phyloP scores from a whole-genome alignment of 768 basidiomycete species.

The Mycena vulgaris region DNA sequence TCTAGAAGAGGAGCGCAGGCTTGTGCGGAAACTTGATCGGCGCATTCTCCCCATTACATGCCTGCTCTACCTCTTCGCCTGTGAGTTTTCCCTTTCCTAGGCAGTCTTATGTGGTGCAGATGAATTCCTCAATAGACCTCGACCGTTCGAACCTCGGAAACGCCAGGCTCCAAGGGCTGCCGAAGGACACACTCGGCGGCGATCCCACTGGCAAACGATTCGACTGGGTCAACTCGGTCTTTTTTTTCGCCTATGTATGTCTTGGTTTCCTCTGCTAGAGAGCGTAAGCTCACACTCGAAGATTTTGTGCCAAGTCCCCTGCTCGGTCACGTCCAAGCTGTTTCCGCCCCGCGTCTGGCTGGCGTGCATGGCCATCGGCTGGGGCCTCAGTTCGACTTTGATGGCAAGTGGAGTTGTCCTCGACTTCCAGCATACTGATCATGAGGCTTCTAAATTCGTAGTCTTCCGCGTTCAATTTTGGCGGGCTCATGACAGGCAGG shows the following conservation, averaged over 20 bases:
- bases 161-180: constrained; percentile 81
- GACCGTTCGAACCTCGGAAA: constrained; percentile 88
- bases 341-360: constrained; percentile 80
- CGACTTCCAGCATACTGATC: background rate
- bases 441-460: constrained; percentile 50
- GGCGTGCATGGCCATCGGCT: constrained; percentile 75
- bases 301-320: constrained; percentile 82
- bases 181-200: constrained; percentile 74
- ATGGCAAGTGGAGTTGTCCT: constrained; percentile 60
- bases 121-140: constrained; percentile 57
- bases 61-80: constrained; percentile 84
- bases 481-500: constrained; percentile 70
- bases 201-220: constrained; percentile 80
- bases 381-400: constrained; percentile 81
- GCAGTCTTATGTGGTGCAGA: background rate
- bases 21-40: constrained; percentile 76
- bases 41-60: constrained; percentile 81
- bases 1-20: constrained; percentile 61
- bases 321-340: constrained; percentile 75
- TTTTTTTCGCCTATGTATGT: constrained; percentile 83
- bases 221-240: constrained; percentile 84
- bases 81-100: constrained; percentile 57
- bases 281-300: constrained; percentile 39
- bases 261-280: background rate
- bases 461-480: constrained; percentile 75